These are phyloP conservation scores for Coprinopsis strossmayeri DNA, from an alignment of 768 basidiomycete species.

Conservation along the genomic window DNA sequence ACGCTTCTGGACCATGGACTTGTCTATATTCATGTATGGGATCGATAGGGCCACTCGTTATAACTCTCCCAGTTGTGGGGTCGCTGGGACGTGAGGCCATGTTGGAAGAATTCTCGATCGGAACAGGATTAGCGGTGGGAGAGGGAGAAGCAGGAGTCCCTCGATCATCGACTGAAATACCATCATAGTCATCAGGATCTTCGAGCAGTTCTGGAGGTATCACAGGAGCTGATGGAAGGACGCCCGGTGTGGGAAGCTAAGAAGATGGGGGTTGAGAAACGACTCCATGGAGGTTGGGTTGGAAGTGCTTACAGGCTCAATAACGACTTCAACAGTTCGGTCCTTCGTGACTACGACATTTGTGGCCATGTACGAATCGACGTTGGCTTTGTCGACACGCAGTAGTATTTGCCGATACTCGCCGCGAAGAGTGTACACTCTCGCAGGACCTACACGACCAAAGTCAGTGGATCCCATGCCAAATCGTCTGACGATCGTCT, in stretches of 20 bases:
- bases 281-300: not conserved
- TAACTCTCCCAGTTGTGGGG: too few relatives aligned
- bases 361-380: constrained; percentile 43
- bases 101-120: too few relatives aligned
- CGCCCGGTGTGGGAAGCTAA: constrained; percentile 30
- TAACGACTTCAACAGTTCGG: constrained; percentile 48
- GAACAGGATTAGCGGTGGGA: too few relatives aligned
- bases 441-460: constrained; percentile 48
- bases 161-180: too few relatives aligned
- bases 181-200: constrained; percentile 7
- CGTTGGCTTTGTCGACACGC: constrained; percentile 48
- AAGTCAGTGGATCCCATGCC: constrained; percentile 6
- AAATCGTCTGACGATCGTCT: not conserved
- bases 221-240: constrained; percentile 22
- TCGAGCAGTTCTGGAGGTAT: not conserved
- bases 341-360: constrained; percentile 50
- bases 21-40: too few relatives aligned
- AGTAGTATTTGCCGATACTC: constrained; percentile 66
- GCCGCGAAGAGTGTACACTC: constrained; percentile 59
- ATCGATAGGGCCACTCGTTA: too few relatives aligned
- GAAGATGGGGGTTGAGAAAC: too few relatives aligned
- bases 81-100: too few relatives aligned
- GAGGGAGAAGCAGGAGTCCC: too few relatives aligned
- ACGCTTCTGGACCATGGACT: not conserved
- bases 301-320: constrained; percentile 46